Evolutionary conservation across 352 stramenopile species (phyloP).

Genomic region (Aphanomyces invadans): DNA sequence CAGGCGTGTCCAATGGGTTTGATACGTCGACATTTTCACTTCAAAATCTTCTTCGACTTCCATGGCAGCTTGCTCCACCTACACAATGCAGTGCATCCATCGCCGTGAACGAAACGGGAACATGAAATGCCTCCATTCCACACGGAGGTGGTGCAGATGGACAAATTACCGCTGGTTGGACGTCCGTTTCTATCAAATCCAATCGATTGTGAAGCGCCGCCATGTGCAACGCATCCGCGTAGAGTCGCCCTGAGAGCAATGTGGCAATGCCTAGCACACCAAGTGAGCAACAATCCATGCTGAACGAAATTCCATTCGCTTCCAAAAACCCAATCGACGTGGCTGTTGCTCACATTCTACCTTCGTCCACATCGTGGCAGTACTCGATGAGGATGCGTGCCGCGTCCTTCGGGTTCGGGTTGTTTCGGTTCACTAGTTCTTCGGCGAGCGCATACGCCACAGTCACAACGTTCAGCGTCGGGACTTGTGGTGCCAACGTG

Average conservation of each 20-base stretch:
- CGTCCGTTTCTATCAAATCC: slow-evolving; percentile 65
- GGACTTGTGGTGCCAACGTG: slow-evolving; percentile 33
- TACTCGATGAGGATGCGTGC: slow-evolving; percentile 68
- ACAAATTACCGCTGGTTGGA: slow-evolving; percentile 38
- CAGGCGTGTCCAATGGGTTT: slow-evolving; percentile 49
- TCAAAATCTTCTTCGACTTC: slow-evolving; percentile 46
- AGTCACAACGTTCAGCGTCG: slow-evolving; percentile 27
- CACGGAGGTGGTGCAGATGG: background rate
- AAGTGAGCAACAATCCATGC: no score
- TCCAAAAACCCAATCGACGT: no score
- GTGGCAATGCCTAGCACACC: slow-evolving; percentile 35
- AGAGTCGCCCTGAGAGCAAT: slow-evolving; percentile 51
- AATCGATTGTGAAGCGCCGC: slow-evolving; percentile 45
- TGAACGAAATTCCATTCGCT: background rate
- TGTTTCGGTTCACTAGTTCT: slow-evolving; percentile 38
- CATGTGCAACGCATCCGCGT: slow-evolving; percentile 47
- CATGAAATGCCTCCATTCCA: no score
- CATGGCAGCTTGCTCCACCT: slow-evolving; percentile 35
- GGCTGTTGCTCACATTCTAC: no score
- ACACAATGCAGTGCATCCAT: background rate
- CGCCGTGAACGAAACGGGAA: no score
- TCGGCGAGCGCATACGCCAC: slow-evolving; percentile 49
- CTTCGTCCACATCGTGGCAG: slow-evolving; percentile 61
- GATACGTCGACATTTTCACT: slow-evolving; percentile 37
- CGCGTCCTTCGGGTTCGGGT: slow-evolving; percentile 32